These are phyloP conservation scores for Lyophyllum decastes DNA, from an alignment of 768 basidiomycete genomes.

Conservation along the genomic window DNA sequence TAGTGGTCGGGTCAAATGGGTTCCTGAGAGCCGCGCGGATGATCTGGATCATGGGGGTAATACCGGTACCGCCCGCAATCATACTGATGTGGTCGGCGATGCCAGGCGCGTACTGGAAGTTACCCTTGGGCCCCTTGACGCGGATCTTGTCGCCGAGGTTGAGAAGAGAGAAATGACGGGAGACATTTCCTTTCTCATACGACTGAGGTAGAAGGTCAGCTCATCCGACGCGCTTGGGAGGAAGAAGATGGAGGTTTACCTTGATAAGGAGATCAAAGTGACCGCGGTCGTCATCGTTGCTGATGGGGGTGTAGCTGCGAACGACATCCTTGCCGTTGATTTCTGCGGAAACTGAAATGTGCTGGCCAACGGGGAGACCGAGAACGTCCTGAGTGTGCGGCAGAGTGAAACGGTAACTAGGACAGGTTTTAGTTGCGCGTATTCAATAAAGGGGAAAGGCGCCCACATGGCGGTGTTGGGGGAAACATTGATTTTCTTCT, in stretches of 20 bases:
- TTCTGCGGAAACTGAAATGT: conserved; percentile 89
- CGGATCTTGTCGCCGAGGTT: conserved; percentile 86
- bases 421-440: not conserved
- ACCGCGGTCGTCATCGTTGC: conserved; percentile 89
- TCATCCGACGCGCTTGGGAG: conserved; percentile 1
- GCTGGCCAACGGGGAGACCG: conserved; percentile 95
- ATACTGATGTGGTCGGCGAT: conserved; percentile 84
- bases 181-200: conserved; percentile 98
- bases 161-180: conserved; percentile 77
- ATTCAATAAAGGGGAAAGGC: not conserved
- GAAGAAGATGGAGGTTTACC: conserved; percentile 41
- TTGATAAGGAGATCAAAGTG: conserved; percentile 97
- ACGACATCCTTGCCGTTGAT: conserved; percentile 89
- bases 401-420: conserved; percentile 89
- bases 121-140: conserved; percentile 96
- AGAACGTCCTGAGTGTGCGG: conserved; percentile 75
- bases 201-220: conserved; percentile 48
- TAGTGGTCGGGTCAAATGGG: conserved; percentile 77
- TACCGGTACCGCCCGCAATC: conserved; percentile 98
- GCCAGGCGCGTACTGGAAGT: conserved; percentile 80
- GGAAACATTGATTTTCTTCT: conserved; percentile 81
- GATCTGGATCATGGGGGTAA: conserved; percentile 99
- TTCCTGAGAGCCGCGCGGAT: conserved; percentile 92
- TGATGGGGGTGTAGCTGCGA: conserved; percentile 95
- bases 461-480: conserved; percentile 94